Percentiles rank a stretch among this genome's conserved stretches.
Conservation (phyloP, 352 stramenopile species). For the Pilasporangium apinafurcum region DNA sequence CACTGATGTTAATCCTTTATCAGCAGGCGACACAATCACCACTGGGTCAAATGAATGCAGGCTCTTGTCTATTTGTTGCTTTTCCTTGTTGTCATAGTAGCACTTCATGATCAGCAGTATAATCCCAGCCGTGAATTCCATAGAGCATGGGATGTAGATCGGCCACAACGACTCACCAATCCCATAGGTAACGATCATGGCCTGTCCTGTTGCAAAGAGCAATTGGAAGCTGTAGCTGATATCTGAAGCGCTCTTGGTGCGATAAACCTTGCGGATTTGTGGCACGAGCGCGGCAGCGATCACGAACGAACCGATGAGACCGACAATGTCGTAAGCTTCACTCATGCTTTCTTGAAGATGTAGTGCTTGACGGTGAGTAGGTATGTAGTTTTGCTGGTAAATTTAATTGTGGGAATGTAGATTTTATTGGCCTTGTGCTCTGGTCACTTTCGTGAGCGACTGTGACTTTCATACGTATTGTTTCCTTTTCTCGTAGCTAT, state of each 20-base stretch:
- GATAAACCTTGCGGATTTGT: conserved; percentile 29
- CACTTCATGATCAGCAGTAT: conserved; percentile 27
- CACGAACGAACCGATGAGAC: conserved; percentile 29
- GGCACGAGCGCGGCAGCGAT: conserved; percentile 27
- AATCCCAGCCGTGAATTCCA: conserved; percentile 24
- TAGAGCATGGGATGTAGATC: conserved; percentile 34
- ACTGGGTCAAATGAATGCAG: not conserved
- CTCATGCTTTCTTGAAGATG: no score
- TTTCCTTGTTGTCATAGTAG: conserved; percentile 19
- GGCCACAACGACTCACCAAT: conserved; percentile 31
- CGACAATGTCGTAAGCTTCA: conserved; percentile 23
- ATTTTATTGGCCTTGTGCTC: no score
- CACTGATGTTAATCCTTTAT: conserved; percentile 5
- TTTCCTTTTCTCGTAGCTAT: no score
- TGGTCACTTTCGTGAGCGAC: no score
- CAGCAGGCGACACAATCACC: conserved; percentile 1
- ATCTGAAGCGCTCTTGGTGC: conserved; percentile 29
- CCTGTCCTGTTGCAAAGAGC: conserved; percentile 26
- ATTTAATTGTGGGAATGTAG: no score
- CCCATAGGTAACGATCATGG: conserved; percentile 28
- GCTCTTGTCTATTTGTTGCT: conserved; percentile 1
- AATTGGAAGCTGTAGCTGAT: conserved; percentile 33
- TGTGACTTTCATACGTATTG: no score
- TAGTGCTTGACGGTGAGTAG: no score
- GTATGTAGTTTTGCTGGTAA: no score